phyloP scores from a whole-genome alignment of 345 rosid species.

The Citrus sp. region DNA sequence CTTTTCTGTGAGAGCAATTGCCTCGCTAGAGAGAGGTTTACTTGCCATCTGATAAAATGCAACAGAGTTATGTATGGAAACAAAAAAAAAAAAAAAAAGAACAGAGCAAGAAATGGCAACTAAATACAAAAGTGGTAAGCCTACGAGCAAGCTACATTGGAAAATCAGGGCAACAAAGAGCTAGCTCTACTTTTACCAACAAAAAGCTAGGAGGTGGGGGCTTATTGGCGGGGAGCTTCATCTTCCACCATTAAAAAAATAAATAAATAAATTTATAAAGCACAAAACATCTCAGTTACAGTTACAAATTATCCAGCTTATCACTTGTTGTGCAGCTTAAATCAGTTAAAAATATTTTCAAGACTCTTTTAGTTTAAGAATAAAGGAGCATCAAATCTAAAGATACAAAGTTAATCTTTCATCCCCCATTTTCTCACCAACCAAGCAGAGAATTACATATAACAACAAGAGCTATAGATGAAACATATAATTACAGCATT shows the following conservation, averaged over 20 bases:
- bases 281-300: not conserved
- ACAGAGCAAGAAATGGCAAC: not conserved
- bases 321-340: not conserved
- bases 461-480: not conserved
- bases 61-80: not conserved
- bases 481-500: not conserved
- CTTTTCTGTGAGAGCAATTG: slow-evolving; percentile 83
- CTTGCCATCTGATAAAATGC: slow-evolving; percentile 44
- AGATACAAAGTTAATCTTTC: not conserved
- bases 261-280: not conserved
- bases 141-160: not conserved
- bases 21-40: slow-evolving; percentile 67
- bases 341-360: not conserved
- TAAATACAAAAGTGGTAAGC: not conserved
- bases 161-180: not conserved
- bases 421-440: not conserved
- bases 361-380: not conserved
- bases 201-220: not conserved
- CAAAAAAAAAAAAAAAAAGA: not conserved
- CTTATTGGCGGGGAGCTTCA: too few relatives aligned
- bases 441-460: not conserved
- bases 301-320: not conserved
- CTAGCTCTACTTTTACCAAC: not conserved
- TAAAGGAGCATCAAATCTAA: not conserved
- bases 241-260: not conserved